Base-by-base conservation (phyloP, 306 rosid species). In the Rubus parviflorus region DNA sequence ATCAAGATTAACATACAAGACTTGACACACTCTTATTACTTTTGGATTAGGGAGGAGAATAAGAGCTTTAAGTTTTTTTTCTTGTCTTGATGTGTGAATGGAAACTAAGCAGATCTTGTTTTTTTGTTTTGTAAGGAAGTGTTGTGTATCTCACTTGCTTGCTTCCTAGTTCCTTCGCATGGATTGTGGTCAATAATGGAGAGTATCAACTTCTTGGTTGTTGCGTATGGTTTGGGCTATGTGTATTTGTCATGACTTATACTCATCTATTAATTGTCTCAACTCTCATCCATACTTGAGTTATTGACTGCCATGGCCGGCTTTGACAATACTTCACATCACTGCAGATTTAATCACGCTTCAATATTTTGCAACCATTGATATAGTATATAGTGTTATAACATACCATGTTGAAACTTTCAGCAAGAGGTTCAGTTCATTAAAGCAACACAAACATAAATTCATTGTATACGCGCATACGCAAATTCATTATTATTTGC, bases 171-270 rank as follows among this genome's bases (percentile, higher is more conserved):
- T 68, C 10, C 57, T 45, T 69, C 20, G 60, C 72, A 40, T 12
- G 51, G 23, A 56, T 66, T 66, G 38, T 64, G 74, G 83, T 67
- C 43, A 20, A 79, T 15, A 61, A 48, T 54, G 20, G 61, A 72
- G 57, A 70, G 43, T 15, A 23, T 57, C 68, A 57, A 73, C 3
- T 41, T 19, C 25, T 40, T 40, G 48, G 70, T 38, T 22, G 77
- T 73, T 58, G 66, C 30, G 56, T 43, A 73, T 58, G 54, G 54
- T 57, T 73, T 57, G 54, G 22, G 56, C 17, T 23, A 22, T 42
- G 22, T 30, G 35, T 30, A 42, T 4, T 8, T 65, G 70, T 64
- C 48, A 40, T 10, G 20, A 65, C 70, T 40, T 15, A 0, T 9
- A 40, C 70, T 1, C 6, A 42, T 4, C 23, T 17, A 8, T 65